Evolutionary conservation across 1,284 basidiomycete genomes (phyloP).

Genomic region (Sphaerobolus stellatus): DNA sequence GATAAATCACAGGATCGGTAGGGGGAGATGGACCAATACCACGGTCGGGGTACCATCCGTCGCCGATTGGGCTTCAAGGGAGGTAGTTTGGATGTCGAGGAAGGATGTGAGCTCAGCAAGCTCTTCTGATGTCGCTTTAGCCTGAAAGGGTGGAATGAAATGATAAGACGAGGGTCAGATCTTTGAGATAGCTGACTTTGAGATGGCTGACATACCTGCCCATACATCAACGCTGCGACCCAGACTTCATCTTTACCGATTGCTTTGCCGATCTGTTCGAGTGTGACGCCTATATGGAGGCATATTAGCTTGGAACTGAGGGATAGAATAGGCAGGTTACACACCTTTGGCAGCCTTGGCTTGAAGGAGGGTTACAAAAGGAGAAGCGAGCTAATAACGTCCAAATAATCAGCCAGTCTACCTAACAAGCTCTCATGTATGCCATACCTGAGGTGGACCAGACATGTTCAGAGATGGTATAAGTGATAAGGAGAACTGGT

Average conservation of each 20-base stretch:
- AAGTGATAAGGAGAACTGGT: background rate
- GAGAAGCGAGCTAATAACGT: background rate
- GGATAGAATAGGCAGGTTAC: slow-evolving; percentile 1
- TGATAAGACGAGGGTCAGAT: background rate
- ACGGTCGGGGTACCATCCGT: slow-evolving; percentile 73
- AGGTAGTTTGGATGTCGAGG: slow-evolving; percentile 45
- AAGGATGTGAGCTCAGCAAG: slow-evolving; percentile 51
- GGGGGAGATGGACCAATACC: slow-evolving; percentile 68
- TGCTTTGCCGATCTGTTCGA: slow-evolving; percentile 67
- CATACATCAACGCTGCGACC: slow-evolving; percentile 87
- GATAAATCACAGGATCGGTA: slow-evolving; percentile 80
- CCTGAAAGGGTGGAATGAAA: slow-evolving; percentile 39
- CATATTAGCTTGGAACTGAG: slow-evolving; percentile 6
- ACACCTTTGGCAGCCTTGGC: slow-evolving; percentile 69
- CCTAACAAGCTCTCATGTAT: background rate
- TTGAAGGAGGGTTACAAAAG: slow-evolving; percentile 46
- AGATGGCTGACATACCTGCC: slow-evolving; percentile 74
- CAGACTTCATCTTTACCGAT: slow-evolving; percentile 83
- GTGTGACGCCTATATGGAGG: slow-evolving; percentile 56
- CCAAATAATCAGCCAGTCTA: background rate
- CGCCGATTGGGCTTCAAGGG: slow-evolving; percentile 54
- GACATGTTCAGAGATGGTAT: slow-evolving; percentile 1
- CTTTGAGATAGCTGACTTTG: slow-evolving; percentile 1
- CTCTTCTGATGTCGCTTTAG: slow-evolving; percentile 65
- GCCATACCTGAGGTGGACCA: background rate